Percentiles rank a stretch among this genome's conserved stretches.
Conservation (phyloP, 2,329 filamentous ascomycete species). For the Xylariaceae sp. region DNA sequence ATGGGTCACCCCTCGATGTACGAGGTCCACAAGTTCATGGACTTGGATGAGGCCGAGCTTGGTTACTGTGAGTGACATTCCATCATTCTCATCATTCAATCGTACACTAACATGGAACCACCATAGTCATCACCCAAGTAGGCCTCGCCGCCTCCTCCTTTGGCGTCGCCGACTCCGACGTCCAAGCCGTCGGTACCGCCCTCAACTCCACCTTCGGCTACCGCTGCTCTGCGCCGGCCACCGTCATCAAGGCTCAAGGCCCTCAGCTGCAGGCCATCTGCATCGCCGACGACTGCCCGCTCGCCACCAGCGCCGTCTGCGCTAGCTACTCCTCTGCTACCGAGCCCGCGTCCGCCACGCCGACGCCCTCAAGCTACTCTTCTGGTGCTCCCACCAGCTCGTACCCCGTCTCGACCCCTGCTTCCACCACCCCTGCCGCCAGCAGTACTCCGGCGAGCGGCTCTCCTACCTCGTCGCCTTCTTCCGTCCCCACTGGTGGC, state of each 20-base stretch:
- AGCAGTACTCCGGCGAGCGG: conserved; percentile 7
- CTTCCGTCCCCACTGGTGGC: conserved; percentile 20
- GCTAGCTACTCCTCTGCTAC: conserved; percentile 36
- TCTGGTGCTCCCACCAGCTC: conserved; percentile 13
- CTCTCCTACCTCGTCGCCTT: conserved; percentile 13
- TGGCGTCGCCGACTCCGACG: conserved; percentile 52
- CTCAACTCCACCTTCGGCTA: conserved; percentile 50
- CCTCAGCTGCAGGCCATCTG: conserved; percentile 54
- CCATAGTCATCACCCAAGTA: conserved; percentile 50
- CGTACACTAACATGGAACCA: neutral
- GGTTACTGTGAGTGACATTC: conserved; percentile 40
- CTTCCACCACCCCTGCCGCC: conserved; percentile 17
- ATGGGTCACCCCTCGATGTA: conserved; percentile 44
- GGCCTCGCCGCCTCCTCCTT: conserved; percentile 54
- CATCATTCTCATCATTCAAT: neutral
- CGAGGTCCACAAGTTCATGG: conserved; percentile 58
- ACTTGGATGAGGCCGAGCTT: conserved; percentile 46
- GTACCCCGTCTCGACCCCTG: conserved; percentile 4
- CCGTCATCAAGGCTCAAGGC: conserved; percentile 42
- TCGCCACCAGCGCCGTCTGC: conserved; percentile 45
- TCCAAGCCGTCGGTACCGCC: conserved; percentile 43
- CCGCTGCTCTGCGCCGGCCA: conserved; percentile 45
- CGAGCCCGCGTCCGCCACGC: conserved; percentile 16
- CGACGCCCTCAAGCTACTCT: conserved; percentile 8
- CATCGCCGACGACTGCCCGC: conserved; percentile 46